These are phyloP conservation scores for Metrosideros polymorpha DNA, from an alignment of 441 rosid genomes.

Conservation along the genomic window DNA sequence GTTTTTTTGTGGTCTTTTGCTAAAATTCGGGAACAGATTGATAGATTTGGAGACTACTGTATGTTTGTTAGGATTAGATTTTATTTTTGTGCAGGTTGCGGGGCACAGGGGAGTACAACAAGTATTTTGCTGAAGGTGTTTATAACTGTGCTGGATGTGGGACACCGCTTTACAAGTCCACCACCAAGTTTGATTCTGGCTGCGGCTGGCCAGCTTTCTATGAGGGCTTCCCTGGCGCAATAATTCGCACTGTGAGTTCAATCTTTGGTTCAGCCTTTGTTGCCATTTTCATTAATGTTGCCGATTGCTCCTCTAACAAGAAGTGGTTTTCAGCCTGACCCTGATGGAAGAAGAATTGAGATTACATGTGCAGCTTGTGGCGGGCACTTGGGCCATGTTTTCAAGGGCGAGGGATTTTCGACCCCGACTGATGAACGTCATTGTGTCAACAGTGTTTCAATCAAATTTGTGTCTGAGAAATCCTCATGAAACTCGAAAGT, in stretches of 20 bases:
- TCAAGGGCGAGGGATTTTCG: constrained; percentile 37
- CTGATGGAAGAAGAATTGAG: constrained; percentile 38
- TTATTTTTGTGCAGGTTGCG: constrained; percentile 5
- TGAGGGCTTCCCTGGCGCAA: constrained; percentile 68
- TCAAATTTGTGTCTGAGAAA: constrained; percentile 24
- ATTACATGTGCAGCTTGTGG: constrained; percentile 39
- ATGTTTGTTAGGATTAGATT: not conserved
- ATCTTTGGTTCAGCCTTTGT: not conserved
- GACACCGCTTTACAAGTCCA: constrained; percentile 51
- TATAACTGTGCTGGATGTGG: constrained; percentile 60
- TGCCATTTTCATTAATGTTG: not conserved
- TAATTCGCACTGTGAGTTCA: constrained; percentile 38
- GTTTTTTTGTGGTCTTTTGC: not conserved
- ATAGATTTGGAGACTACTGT: not conserved
- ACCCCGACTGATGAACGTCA: constrained; percentile 35
- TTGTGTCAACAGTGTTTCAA: constrained; percentile 36
- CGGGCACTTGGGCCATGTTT: constrained; percentile 43
- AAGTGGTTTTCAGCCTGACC: constrained; percentile 30
- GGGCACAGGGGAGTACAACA: constrained; percentile 36
- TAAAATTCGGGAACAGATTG: not conserved
- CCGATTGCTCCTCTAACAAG: not conserved
- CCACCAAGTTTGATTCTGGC: constrained; percentile 56
- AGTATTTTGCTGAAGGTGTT: constrained; percentile 36
- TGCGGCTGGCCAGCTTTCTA: constrained; percentile 90
- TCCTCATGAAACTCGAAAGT: not conserved